Evolutionary conservation across 2,329 filamentous ascomycete genomes (phyloP).

Genomic region (Pseudocercospora ulei): DNA sequence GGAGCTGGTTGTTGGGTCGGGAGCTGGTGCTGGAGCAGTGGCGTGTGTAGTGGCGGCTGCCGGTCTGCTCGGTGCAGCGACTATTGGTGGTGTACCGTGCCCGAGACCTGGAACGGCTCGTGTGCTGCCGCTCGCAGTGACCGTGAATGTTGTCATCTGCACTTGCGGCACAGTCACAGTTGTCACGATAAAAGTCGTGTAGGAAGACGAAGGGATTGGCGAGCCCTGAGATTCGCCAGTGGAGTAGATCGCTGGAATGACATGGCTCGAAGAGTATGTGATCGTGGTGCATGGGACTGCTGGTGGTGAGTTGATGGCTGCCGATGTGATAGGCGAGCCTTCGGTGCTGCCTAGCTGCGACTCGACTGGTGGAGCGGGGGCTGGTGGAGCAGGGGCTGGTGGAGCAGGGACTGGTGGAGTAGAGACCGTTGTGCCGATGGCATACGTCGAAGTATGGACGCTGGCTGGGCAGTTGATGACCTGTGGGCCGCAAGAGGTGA

Average conservation of each 20-base stretch:
- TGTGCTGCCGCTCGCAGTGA: slow-evolving; percentile 18
- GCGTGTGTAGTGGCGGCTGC: slow-evolving; percentile 3
- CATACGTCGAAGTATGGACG: slow-evolving; percentile 15
- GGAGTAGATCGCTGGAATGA: slow-evolving; percentile 34
- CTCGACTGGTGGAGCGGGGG: slow-evolving; percentile 10
- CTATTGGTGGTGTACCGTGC: slow-evolving; percentile 17
- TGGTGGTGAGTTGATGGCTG: slow-evolving; percentile 19
- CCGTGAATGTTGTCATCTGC: slow-evolving; percentile 21
- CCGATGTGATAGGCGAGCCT: slow-evolving; percentile 13
- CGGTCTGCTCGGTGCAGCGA: slow-evolving; percentile 6
- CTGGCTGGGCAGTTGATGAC: slow-evolving; percentile 35
- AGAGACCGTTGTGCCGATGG: slow-evolving; percentile 21
- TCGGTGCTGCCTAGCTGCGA: slow-evolving; percentile 13
- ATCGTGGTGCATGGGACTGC: slow-evolving; percentile 36
- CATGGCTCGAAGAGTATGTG: slow-evolving; percentile 35
- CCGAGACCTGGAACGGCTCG: slow-evolving; percentile 18
- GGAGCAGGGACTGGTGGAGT: too few relatives aligned
- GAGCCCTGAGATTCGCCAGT: slow-evolving; percentile 31
- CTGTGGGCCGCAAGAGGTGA: slow-evolving; percentile 36
- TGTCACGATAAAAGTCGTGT: slow-evolving; percentile 33
- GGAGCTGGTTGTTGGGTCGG: slow-evolving; percentile 14
- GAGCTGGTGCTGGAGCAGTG: slow-evolving; percentile 12
- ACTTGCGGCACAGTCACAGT: slow-evolving; percentile 41
- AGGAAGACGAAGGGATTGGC: slow-evolving; percentile 31
- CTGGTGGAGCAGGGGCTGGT: too few relatives aligned